Evolutionary conservation across 306 rosid genomes (phyloP).

Genomic region (Ormosia semicastrata): DNA sequence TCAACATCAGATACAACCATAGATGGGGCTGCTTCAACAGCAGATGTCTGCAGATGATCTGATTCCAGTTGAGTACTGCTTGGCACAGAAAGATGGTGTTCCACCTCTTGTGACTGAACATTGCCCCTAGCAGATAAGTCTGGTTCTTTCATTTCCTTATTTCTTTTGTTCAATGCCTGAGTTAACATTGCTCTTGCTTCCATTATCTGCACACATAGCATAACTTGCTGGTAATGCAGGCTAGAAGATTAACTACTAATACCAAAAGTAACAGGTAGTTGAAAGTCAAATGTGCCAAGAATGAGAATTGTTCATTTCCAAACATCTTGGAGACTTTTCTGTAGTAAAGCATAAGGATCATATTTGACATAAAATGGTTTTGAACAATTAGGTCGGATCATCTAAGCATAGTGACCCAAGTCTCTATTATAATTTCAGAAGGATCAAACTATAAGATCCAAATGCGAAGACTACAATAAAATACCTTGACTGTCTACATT

Average conservation of each 20-base stretch:
- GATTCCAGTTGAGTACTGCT: slow-evolving; percentile 41
- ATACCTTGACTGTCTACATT: neutral
- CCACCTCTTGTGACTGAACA: slow-evolving; percentile 41
- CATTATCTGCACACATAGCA: slow-evolving; percentile 52
- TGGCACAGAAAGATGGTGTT: slow-evolving; percentile 59
- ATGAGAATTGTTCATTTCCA: neutral
- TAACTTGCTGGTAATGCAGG: slow-evolving; percentile 11
- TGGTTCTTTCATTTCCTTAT: slow-evolving; percentile 42
- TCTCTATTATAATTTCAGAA: neutral
- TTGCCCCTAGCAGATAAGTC: slow-evolving; percentile 36
- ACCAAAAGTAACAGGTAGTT: neutral
- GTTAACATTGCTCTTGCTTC: slow-evolving; percentile 77
- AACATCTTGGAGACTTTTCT: too few species aligned
- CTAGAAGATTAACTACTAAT: too few species aligned
- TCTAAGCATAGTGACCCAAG: neutral
- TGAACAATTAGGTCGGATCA: neutral
- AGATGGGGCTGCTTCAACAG: slow-evolving; percentile 41
- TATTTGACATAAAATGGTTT: too few species aligned
- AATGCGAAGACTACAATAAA: neutral
- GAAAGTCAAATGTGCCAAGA: neutral
- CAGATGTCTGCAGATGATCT: slow-evolving; percentile 33
- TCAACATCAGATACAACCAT: slow-evolving; percentile 38
- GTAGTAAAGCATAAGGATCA: too few species aligned
- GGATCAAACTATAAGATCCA: neutral
- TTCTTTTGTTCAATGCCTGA: slow-evolving; percentile 49